Conservation (phyloP, 192 early-diverging fungal genomes). For the Coemansia sp. region DNA sequence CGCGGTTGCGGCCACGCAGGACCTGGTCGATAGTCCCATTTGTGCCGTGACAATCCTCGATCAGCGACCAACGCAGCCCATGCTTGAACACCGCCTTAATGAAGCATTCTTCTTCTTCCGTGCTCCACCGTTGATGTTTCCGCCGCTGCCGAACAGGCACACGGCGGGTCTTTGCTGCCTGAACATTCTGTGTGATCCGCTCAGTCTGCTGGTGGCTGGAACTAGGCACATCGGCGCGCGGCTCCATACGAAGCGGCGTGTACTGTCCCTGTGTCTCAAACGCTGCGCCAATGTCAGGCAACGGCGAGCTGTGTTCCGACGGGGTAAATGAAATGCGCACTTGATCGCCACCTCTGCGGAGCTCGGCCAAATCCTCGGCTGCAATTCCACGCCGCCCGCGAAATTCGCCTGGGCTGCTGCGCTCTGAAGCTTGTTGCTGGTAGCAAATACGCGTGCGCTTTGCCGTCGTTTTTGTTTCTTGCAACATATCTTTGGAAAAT, state of each 20-base stretch:
- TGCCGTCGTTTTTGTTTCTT: neutral
- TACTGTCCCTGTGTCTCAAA: constrained; percentile 34
- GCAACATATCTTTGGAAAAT: neutral
- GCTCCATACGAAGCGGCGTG: constrained; percentile 15
- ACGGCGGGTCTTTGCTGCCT: neutral
- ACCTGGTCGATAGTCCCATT: constrained; percentile 20
- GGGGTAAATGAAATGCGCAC: constrained; percentile 27
- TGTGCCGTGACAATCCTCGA: constrained; percentile 28
- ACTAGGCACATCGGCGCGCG: neutral
- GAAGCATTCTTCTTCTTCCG: constrained; percentile 39
- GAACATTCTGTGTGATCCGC: neutral
- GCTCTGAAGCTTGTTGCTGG: neutral
- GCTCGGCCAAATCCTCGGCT: constrained; percentile 17
- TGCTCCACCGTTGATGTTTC: constrained; percentile 24
- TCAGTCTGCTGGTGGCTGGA: neutral
- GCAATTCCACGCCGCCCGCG: constrained; percentile 46
- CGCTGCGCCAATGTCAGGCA: neutral
- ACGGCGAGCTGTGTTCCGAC: constrained; percentile 15
- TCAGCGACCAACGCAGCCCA: constrained; percentile 30
- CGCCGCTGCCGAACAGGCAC: neutral
- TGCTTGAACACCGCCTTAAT: constrained; percentile 22
- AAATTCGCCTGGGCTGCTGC: constrained; percentile 12
- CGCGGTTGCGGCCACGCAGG: constrained; percentile 28
- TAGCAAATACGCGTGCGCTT: neutral
- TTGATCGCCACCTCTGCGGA: neutral